Conservation (phyloP, 2,329 filamentous ascomycete genomes). For the Ophiostoma ulmi region DNA sequence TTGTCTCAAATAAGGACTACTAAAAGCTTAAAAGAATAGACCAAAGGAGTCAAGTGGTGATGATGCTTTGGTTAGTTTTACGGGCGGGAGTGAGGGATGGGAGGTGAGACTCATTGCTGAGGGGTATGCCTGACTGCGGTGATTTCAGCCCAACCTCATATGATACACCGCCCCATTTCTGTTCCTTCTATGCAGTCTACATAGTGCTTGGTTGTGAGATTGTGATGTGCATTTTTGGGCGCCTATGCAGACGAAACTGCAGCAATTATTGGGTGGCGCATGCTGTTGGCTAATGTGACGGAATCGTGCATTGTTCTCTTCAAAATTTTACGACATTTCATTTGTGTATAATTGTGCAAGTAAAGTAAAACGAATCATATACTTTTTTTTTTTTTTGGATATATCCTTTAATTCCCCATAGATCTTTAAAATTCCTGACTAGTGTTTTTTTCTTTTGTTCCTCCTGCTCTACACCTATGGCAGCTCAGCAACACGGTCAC, state of each 20-base stretch:
- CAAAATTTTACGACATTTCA: background rate
- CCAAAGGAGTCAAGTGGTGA: no score
- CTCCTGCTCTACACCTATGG: constrained; percentile 16
- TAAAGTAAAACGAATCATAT: background rate
- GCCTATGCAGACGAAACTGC: background rate
- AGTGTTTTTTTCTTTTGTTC: background rate
- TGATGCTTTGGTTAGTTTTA: background rate
- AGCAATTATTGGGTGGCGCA: background rate
- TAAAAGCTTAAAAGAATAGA: no score
- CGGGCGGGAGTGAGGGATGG: background rate
- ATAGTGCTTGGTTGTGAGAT: background rate
- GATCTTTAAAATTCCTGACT: background rate
- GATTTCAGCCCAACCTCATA: background rate
- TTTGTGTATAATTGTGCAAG: background rate
- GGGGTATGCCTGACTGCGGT: background rate
- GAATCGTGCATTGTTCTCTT: background rate
- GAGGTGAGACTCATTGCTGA: background rate
- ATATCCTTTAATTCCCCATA: background rate
- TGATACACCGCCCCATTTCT: background rate
- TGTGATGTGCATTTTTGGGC: background rate
- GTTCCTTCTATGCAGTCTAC: background rate
- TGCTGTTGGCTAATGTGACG: background rate
- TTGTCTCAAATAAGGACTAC: no score
- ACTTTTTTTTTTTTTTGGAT: constrained; percentile 5
- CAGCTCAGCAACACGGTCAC: constrained; percentile 62